Conservation (phyloP, 352 stramenopile species). For the Phytophthora macrochlamydospora region DNA sequence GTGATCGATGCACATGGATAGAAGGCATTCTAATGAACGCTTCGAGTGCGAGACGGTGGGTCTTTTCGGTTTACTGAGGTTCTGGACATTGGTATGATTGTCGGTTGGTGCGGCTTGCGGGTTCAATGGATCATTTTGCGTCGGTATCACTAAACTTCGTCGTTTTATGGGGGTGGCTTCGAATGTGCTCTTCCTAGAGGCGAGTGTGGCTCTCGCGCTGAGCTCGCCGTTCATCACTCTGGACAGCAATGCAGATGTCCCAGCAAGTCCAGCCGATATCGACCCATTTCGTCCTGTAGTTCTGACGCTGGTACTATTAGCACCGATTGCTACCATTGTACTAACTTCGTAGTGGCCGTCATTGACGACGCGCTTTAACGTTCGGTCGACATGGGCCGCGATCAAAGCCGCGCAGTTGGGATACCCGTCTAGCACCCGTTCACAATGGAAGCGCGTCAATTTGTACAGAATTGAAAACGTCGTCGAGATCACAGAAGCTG, state of each 20-base stretch:
- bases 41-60: not conserved
- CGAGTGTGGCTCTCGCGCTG: not conserved
- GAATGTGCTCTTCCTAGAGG: slow-evolving; percentile 4
- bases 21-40: too few relatives aligned
- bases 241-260: slow-evolving; percentile 27
- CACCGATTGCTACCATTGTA: slow-evolving; percentile 4
- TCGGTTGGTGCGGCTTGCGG: slow-evolving; percentile 4
- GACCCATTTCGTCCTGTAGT: slow-evolving; percentile 8
- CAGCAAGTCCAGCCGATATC: slow-evolving; percentile 22
- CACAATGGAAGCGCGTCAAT: slow-evolving; percentile 64
- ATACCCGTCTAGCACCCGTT: slow-evolving; percentile 61
- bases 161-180: slow-evolving; percentile 10
- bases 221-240: slow-evolving; percentile 22
- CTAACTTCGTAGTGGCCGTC: slow-evolving; percentile 25
- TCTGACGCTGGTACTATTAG: slow-evolving; percentile 1
- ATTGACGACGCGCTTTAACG: slow-evolving; percentile 15
- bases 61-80: slow-evolving; percentile 1
- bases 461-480: slow-evolving; percentile 79
- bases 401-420: slow-evolving; percentile 45
- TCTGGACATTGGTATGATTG: slow-evolving; percentile 8
- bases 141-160: slow-evolving; percentile 22
- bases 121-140: slow-evolving; percentile 12
- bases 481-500: slow-evolving; percentile 58
- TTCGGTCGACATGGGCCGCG: slow-evolving; percentile 18
- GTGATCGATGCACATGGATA: slow-evolving; percentile 43